These are phyloP conservation scores for Elaphomyces granulatus DNA, from an alignment of 495 filamentous ascomycete species.

Conservation along the genomic window DNA sequence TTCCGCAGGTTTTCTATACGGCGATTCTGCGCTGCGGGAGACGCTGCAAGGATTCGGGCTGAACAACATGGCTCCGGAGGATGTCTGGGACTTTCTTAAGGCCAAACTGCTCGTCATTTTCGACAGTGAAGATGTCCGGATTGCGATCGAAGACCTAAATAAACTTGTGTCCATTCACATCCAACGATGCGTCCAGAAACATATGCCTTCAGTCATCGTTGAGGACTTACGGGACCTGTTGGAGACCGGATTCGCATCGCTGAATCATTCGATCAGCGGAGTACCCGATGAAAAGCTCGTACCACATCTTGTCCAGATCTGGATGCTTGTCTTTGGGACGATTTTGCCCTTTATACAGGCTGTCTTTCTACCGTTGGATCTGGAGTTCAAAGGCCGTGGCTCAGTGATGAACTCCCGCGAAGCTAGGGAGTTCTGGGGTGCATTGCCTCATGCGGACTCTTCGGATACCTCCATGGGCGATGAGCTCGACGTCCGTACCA, in stretches of 20 bases:
- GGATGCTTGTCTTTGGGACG: conserved; percentile 79
- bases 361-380: conserved; percentile 85
- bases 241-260: conserved; percentile 62
- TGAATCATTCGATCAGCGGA: conserved; percentile 68
- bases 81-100: conserved; percentile 89
- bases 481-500: conserved; percentile 68
- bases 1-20: conserved; percentile 16
- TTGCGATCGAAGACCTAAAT: conserved; percentile 92
- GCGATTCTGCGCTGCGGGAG: conserved; percentile 31
- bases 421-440: conserved; percentile 79
- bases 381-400: conserved; percentile 81
- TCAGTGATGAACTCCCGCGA: conserved; percentile 59
- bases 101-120: conserved; percentile 82
- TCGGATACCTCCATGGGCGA: conserved; percentile 30
- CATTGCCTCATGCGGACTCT: conserved; percentile 22
- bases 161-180: conserved; percentile 69
- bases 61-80: conserved; percentile 71
- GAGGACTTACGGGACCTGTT: conserved; percentile 72
- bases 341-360: conserved; percentile 93
- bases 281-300: conserved; percentile 73
- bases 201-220: conserved; percentile 51
- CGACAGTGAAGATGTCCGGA: conserved; percentile 75
- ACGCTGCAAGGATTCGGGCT: conserved; percentile 49
- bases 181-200: conserved; percentile 58
- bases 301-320: conserved; percentile 77